Evolutionary conservation across 2,329 filamentous ascomycete species (phyloP), one percentile per base, ranked within the genome.

Genomic region (Aulographum hederae): DNA sequence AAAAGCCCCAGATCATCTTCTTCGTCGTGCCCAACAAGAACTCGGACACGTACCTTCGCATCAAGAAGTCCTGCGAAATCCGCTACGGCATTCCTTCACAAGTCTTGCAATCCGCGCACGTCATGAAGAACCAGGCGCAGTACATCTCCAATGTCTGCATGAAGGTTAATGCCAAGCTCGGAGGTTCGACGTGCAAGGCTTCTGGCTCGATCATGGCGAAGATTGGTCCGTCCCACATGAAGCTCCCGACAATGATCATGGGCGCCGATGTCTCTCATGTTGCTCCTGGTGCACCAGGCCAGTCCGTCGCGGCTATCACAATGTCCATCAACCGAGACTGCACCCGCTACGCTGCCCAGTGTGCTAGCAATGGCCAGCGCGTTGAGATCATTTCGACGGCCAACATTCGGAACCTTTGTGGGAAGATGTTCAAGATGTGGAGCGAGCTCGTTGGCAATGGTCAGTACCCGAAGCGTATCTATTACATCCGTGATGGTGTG

Each of bases 91-190:
- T 85, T 11, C 63, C 82, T 0, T 81, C 82, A 0, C 89, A 95
- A 48, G 77, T 85, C 38, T 48, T 95, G n/a, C 74, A 84, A 40
- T 59, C 63, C 2, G 56, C 57, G 0, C 77, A 91, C 36, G 78
- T 86, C 1, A 44, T 57, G 23, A 77, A 76, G 48, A 69, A 68
- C 12, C 70, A 78, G 15, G 65, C 66, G 0, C 89, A 98, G 45
- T 95, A 95, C 53, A 77, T 80, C 45, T 89, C 80, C 1, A 98
- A 98, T 38, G 82, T 98, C 0, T 69, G 73, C 39, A 89, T 98
- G 81, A 98, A 98, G 59, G 73, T 98, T 41, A 95, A 98, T 44
- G 78, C 81, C 3, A 98, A 98, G 59, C 67, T 98, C 2, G 89
- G 89, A 11, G 89, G 89, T 4, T 67, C 70, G 0, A 94, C 82